Conservation (phyloP, 768 basidiomycete species). For the Tephrocybe sp. region DNA sequence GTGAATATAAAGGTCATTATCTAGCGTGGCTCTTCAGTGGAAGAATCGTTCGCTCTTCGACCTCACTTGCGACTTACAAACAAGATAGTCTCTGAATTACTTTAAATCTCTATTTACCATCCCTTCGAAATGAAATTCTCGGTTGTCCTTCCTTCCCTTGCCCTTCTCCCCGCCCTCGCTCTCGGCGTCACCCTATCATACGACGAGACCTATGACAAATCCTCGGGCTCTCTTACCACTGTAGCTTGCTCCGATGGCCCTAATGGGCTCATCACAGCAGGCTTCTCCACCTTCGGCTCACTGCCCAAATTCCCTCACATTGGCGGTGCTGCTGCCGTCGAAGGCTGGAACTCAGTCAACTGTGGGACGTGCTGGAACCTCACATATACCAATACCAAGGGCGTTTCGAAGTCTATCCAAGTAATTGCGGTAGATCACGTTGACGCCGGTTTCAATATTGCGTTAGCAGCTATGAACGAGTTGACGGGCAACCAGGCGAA, state of each 20-base stretch:
- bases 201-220: constrained; percentile 43
- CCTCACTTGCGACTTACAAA: no score
- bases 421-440: constrained; percentile 46
- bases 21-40: no score
- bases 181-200: constrained; percentile 24
- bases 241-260: constrained; percentile 51
- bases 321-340: constrained; percentile 45
- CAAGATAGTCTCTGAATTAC: no score
- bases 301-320: constrained; percentile 55
- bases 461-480: constrained; percentile 32
- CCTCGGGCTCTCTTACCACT: constrained; percentile 26
- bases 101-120: neutral
- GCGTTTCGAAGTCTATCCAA: constrained; percentile 32
- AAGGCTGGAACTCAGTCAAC: constrained; percentile 41
- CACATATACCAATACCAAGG: constrained; percentile 32
- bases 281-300: constrained; percentile 43
- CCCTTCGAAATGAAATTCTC: constrained; percentile 33
- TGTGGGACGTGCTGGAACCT: constrained; percentile 60
- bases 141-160: constrained; percentile 22
- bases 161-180: constrained; percentile 14
- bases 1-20: neutral
- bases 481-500: constrained; percentile 30
- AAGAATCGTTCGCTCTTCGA: neutral
- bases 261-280: constrained; percentile 39
- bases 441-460: constrained; percentile 20